phyloP scores from a whole-genome alignment of 108 stramenopile genomes.

The Pelagomonas calceolata region DNA sequence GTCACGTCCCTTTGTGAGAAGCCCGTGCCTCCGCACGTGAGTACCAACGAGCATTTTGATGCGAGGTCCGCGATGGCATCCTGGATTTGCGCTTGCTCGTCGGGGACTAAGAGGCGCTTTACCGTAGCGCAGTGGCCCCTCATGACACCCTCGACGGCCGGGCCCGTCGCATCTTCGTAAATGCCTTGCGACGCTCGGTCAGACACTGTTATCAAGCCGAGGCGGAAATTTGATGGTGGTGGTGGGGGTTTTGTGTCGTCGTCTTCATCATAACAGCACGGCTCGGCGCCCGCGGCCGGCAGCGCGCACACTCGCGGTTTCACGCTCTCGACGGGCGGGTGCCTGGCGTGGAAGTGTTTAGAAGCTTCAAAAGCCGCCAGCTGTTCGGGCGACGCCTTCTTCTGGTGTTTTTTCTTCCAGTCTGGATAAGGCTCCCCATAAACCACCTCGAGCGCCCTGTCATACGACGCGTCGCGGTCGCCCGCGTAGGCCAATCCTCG shows the following conservation, averaged over 20 bases:
- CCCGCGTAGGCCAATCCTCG: background rate
- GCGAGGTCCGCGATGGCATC: background rate
- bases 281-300: background rate
- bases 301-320: background rate
- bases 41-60: background rate
- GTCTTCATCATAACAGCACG: background rate
- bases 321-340: too few species aligned
- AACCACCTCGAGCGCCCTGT: slow-evolving; percentile 32
- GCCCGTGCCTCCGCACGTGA: background rate
- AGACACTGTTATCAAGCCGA: background rate
- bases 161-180: background rate
- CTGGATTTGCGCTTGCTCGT: background rate
- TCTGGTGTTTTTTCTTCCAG: slow-evolving; percentile 42
- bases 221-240: background rate
- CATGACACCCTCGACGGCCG: background rate
- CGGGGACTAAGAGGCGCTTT: background rate
- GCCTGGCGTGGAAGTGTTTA: background rate
- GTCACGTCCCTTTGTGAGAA: background rate
- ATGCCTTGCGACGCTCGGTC: background rate
- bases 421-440: slow-evolving; percentile 33
- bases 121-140: background rate
- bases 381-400: slow-evolving; percentile 35
- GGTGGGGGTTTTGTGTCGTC: background rate
- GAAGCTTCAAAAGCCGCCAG: background rate
- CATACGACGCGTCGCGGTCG: slow-evolving; percentile 7